phyloP scores from a whole-genome alignment of 108 stramenopile genomes.

The Mayamaea pseudoterrestris region DNA sequence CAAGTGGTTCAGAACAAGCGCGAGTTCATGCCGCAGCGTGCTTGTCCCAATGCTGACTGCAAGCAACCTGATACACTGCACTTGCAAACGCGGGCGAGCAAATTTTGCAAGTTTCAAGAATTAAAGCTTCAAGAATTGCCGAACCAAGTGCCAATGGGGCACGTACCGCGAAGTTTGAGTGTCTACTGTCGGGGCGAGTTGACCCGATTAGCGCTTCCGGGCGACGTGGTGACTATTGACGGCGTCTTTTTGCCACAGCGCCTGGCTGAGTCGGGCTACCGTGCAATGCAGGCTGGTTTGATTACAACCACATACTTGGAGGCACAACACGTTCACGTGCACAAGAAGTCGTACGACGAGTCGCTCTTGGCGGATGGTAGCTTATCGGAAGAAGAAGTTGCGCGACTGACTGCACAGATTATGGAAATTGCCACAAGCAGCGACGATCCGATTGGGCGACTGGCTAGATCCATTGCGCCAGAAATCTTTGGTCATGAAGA shows the following conservation, averaged over 20 bases:
- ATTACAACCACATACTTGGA: conserved; percentile 86
- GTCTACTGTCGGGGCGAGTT: conserved; percentile 87
- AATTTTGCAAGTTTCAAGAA: conserved; percentile 97
- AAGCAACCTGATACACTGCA: conserved; percentile 50
- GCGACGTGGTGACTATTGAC: conserved; percentile 89
- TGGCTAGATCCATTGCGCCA: conserved; percentile 86
- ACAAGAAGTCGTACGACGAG: conserved; percentile 88
- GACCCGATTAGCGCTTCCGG: conserved; percentile 82
- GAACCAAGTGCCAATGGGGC: conserved; percentile 95
- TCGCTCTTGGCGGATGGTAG: conserved; percentile 33
- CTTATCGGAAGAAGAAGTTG: conserved; percentile 51
- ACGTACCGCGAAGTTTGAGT: conserved; percentile 86
- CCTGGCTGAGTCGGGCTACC: conserved; percentile 60
- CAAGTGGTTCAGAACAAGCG: conserved; percentile 69
- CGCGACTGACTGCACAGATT: conserved; percentile 46
- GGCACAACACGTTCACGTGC: conserved; percentile 72
- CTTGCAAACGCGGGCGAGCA: conserved; percentile 89
- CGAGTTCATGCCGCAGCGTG: conserved; percentile 68
- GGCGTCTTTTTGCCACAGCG: conserved; percentile 88
- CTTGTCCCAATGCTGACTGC: conserved; percentile 43
- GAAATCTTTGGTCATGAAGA: conserved; percentile 98
- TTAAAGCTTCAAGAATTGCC: conserved; percentile 96
- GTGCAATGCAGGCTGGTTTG: conserved; percentile 88
- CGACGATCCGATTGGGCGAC: conserved; percentile 67
- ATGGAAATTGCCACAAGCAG: conserved; percentile 42